These are phyloP conservation scores for Alternaria alternata DNA, from an alignment of 2,329 filamentous ascomycete genomes.

Conservation along the genomic window DNA sequence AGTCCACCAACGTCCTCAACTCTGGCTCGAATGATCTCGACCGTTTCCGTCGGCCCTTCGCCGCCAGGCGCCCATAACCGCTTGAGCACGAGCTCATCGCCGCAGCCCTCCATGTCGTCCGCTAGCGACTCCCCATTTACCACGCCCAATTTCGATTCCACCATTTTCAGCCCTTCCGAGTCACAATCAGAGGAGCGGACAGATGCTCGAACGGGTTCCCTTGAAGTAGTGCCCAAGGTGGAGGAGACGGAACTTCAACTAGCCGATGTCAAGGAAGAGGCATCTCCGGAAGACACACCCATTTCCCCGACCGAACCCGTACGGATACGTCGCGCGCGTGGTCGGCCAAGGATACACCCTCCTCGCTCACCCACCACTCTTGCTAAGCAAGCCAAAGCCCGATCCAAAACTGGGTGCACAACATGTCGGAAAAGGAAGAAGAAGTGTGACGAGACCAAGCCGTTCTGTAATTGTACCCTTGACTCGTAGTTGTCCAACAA, in stretches of 20 bases:
- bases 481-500: neutral
- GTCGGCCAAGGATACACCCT: constrained; percentile 83
- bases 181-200: constrained; percentile 38
- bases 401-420: constrained; percentile 66
- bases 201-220: constrained; percentile 34
- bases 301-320: constrained; percentile 48
- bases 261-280: constrained; percentile 49
- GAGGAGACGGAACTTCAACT: constrained; percentile 61
- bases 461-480: constrained; percentile 48
- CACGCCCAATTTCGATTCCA: constrained; percentile 47
- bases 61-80: constrained; percentile 43
- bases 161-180: constrained; percentile 31
- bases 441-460: constrained; percentile 64
- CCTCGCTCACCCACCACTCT: constrained; percentile 65
- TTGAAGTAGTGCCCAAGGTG: constrained; percentile 60
- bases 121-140: constrained; percentile 51
- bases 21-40: constrained; percentile 47
- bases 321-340: constrained; percentile 62
- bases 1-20: constrained; percentile 25
- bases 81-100: constrained; percentile 52
- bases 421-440: constrained; percentile 69
- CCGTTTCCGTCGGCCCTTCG: constrained; percentile 46
- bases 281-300: constrained; percentile 41
- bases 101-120: constrained; percentile 52
- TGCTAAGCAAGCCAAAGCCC: constrained; percentile 78